Conservation (phyloP, 306 rosid genomes). For the Dryas drummondii region DNA sequence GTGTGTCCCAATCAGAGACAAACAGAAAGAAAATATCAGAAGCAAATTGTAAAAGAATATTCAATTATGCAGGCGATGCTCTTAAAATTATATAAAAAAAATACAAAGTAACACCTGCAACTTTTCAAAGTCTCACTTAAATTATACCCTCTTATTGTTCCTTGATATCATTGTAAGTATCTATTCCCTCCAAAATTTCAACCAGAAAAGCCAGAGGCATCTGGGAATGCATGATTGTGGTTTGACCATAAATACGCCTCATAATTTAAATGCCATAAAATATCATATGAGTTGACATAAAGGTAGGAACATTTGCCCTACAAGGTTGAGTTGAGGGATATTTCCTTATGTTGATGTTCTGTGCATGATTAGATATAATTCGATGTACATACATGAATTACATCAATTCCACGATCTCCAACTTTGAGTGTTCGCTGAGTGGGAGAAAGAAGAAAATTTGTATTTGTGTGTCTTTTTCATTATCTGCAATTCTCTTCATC, state of each 20-base stretch:
- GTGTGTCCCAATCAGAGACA: too few species aligned
- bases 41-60: too few species aligned
- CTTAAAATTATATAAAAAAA: too few species aligned
- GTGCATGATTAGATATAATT: too few species aligned
- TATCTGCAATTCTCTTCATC: conserved; percentile 6
- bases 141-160: background rate
- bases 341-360: too few species aligned
- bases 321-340: too few species aligned
- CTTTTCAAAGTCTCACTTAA: too few species aligned
- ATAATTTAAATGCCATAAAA: background rate
- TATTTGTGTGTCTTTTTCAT: background rate
- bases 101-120: too few species aligned
- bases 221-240: conserved; percentile 6
- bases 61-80: too few species aligned
- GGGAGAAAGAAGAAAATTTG: background rate
- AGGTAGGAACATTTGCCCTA: background rate
- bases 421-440: background rate
- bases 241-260: conserved; percentile 17
- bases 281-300: background rate
- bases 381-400: too few species aligned
- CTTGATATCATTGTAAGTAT: background rate
- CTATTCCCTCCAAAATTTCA: background rate
- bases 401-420: background rate
- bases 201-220: background rate
- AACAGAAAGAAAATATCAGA: too few species aligned